Evolutionary conservation across 2,329 filamentous ascomycete species (phyloP), one percentile per base, ranked within the genome.

Genomic region (Moelleriella libera): DNA sequence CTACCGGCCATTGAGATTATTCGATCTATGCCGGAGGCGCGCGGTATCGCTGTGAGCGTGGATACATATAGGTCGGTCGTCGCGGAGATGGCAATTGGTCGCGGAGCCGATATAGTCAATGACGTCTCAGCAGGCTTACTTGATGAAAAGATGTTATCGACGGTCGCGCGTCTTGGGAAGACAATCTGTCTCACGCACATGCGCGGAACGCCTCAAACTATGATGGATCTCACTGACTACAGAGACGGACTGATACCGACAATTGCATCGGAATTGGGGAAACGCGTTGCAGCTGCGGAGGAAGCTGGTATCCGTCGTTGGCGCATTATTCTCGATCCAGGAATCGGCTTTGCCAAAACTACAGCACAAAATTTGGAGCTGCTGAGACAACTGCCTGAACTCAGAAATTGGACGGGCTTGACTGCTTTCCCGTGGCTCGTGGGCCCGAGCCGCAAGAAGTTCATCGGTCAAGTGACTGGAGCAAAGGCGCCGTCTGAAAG

Each of bases 251-350:
- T 94, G 29, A 67, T 90, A 21, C 60, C 71, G 0, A 78, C 76
- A 8, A 72, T 95, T 3, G 78, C 74, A 5, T 55, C 60, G 1
- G 89, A 94, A 64, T 76, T 96, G 5, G 68, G 74, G 3, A 71
- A 67, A 7, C 83, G 89, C 12, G 75, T 97, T 5, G 68, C 68
- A 0, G 85, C 78, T 2, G 92, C 92, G 28, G 74, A 94, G 63
- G 74, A 70, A 11, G 88, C 88, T 0, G 92, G 92, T 0, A 77
- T 98, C 42, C 76, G 86, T 4, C 82, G 89, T 45, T 98, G 92
- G 92, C 85, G 90, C 53, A 94, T 98, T 53, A 81, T 97, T 34
- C 78, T 97, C 2, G 92, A 98, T 61, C 92, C 92, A 0, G 92
- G 92, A 0, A 77, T 98, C 32, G 92, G 92, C 0, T 98, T 98